These are phyloP conservation scores for Mortierella sp. DNA, from an alignment of 371 early-diverging fungal species.

Conservation along the genomic window DNA sequence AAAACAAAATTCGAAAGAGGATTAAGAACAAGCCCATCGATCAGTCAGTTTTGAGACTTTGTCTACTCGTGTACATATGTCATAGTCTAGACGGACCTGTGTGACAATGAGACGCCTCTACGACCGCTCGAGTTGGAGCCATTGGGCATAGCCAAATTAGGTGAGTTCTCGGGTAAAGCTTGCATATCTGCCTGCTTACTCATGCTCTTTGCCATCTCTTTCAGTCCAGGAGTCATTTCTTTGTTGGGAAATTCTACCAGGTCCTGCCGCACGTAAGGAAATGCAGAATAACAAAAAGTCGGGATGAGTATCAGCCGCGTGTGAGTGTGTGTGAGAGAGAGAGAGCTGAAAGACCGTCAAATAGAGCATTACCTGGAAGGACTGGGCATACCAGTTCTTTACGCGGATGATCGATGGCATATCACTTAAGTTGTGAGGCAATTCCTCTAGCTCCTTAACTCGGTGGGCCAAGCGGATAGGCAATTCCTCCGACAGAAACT, in stretches of 20 bases:
- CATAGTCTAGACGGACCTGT: constrained; percentile 27
- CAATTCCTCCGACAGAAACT: constrained; percentile 94
- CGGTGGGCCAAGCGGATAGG: constrained; percentile 97
- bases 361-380: constrained; percentile 76
- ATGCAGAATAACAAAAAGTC: not conserved
- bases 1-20: not conserved
- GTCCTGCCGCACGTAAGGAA: constrained; percentile 61
- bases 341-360: constrained; percentile 9
- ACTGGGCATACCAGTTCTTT: constrained; percentile 96
- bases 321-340: not conserved
- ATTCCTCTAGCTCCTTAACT: constrained; percentile 93
- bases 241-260: constrained; percentile 79
- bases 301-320: not conserved
- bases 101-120: constrained; percentile 48
- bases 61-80: not conserved
- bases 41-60: not conserved
- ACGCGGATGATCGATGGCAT: constrained; percentile 95
- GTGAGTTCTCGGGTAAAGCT: constrained; percentile 68
- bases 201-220: constrained; percentile 47
- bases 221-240: constrained; percentile 61
- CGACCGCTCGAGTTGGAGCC: constrained; percentile 45
- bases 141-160: constrained; percentile 69
- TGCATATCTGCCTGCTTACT: constrained; percentile 54
- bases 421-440: constrained; percentile 87
- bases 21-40: not conserved